Base-by-base conservation (phyloP, 805 yeast genomes). In the Groenewaldozyma tartarivorans region DNA sequence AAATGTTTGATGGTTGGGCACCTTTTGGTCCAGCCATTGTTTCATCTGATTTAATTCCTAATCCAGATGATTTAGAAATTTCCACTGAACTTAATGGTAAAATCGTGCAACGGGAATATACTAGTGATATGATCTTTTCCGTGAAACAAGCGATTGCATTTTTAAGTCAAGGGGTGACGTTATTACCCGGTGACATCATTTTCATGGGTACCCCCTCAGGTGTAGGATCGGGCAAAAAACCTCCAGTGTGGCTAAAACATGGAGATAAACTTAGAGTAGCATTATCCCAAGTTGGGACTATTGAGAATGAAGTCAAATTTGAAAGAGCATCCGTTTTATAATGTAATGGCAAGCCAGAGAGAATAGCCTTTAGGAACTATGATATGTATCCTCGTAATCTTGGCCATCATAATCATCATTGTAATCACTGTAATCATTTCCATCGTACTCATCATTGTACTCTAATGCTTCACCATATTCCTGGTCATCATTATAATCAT, bases 201-300 rank as follows among this genome's bases (percentile, higher is more conserved):
- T 68, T 71, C 51, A 73, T 76, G 42, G 79, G 79, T 4, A 74
- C 79, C 4, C 79, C 79, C 6, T 56, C 67, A 15, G 79, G 79
- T 20, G 55, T 53, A 4, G 79, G 75, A 4, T 58, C 65, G 53
- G 77, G 77, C 4, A 55, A 62, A 48, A 57, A 54, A 20, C 67
- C 67, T 16, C 66, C 61, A 22, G 55, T 64, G 27, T 58, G 51
- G 48, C 56, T 73, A 24, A 51, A 56, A 40, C 53, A 73, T 46
- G 71, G 69, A 6, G 77, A 73, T 47, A 58, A 54, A 2, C 66
- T 68, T 13, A 67, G 60, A 24, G 13, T 24, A 13, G 13, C 29
- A 7, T 24, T 24, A 24, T 24, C 29, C 7, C 11, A 24, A 24
- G 29, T 24, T 24, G 29, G 29, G 13, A 24, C 29, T 24, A 24